Evolutionary conservation across 1,284 basidiomycete genomes (phyloP).

Genomic region (Ceratobasidium sp.): DNA sequence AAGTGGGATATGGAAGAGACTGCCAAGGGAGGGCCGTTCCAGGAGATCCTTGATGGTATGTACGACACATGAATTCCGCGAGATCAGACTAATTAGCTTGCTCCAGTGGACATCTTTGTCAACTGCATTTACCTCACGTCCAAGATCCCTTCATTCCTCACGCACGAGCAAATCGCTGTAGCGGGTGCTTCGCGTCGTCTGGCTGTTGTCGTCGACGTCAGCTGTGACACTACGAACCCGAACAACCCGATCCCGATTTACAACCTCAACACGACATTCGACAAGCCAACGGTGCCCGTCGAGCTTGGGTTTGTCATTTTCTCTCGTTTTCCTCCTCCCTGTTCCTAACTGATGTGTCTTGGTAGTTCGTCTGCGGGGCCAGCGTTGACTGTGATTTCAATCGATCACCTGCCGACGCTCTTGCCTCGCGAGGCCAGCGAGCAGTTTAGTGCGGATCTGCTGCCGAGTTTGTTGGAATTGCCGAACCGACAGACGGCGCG

Average conservation of each 20-base stretch:
- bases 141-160: slow-evolving; percentile 91
- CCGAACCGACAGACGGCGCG: slow-evolving; percentile 75
- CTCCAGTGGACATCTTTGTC: slow-evolving; percentile 92
- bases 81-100: not conserved
- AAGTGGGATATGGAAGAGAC: slow-evolving; percentile 99
- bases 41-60: slow-evolving; percentile 87
- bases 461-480: slow-evolving; percentile 88
- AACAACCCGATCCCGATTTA: slow-evolving; percentile 99
- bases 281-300: slow-evolving; percentile 92
- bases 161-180: slow-evolving; percentile 76
- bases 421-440: slow-evolving; percentile 97
- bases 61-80: not conserved
- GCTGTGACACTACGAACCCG: slow-evolving; percentile 99
- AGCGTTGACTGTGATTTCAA: slow-evolving; percentile 89
- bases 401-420: slow-evolving; percentile 97
- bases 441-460: slow-evolving; percentile 91
- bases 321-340: not conserved
- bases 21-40: slow-evolving; percentile 96
- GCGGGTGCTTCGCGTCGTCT: slow-evolving; percentile 81
- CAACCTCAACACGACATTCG: slow-evolving; percentile 94
- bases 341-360: slow-evolving; percentile 7
- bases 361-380: slow-evolving; percentile 58
- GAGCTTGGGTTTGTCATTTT: slow-evolving; percentile 73
- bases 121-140: slow-evolving; percentile 99
- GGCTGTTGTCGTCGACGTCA: slow-evolving; percentile 94